A percentile compares a stretch with the other conserved stretches of the same genome.
Evolutionary conservation across 2,329 filamentous ascomycete species (phyloP).

Genomic region (Teratosphaeria gauchensis): DNA sequence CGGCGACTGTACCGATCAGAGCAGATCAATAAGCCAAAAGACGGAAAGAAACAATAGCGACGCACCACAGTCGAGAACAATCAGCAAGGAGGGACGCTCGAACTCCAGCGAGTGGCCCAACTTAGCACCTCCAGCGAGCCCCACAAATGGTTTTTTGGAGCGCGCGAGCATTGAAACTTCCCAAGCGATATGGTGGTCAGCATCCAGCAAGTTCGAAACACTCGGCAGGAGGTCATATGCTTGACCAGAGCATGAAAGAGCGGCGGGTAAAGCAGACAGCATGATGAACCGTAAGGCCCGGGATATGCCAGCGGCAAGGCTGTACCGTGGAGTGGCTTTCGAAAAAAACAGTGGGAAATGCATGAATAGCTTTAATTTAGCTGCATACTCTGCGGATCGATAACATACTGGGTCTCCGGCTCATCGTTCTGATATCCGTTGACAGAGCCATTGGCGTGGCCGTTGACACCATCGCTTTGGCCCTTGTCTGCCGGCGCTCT

Average conservation of each 20-base stretch:
- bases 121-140: neutral
- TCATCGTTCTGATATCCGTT: neutral
- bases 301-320: too few relatives aligned
- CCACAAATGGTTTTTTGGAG: neutral
- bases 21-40: neutral
- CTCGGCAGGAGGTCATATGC: too few relatives aligned
- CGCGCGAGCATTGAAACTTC: neutral
- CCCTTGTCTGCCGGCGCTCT: slow-evolving; percentile 7
- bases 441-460: neutral
- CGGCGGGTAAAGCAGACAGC: too few relatives aligned
- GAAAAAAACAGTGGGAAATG: neutral
- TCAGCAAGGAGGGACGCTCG: neutral
- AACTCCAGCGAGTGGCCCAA: neutral
- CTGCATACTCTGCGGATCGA: slow-evolving; percentile 8
- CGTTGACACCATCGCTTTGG: slow-evolving; percentile 1
- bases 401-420: neutral
- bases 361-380: neutral
- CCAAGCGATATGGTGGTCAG: neutral
- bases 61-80: neutral
- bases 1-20: neutral
- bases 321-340: too few relatives aligned
- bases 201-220: neutral
- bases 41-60: neutral
- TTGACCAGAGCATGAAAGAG: too few relatives aligned
- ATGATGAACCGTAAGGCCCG: too few relatives aligned